phyloP scores from a whole-genome alignment of 176 grass and related monocot species.

The Leersia perrieri region DNA sequence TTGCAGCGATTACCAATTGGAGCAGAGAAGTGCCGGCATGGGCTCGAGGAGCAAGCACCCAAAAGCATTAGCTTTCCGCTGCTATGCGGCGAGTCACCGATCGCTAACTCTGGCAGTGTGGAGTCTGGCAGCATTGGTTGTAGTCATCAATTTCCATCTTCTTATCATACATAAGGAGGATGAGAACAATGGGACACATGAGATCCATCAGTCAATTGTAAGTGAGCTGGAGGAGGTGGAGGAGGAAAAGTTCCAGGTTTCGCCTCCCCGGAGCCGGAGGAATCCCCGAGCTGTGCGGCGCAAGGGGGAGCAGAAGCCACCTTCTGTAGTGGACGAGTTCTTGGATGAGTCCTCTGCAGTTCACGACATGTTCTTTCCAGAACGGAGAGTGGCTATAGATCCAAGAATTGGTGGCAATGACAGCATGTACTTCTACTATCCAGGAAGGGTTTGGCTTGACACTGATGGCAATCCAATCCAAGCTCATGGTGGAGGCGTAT shows the following conservation, averaged over 20 bases:
- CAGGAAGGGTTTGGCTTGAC: conserved; percentile 84
- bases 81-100: conserved; percentile 44
- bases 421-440: conserved; percentile 57
- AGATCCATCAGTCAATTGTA: conserved; percentile 28
- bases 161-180: conserved; percentile 41
- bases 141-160: conserved; percentile 68
- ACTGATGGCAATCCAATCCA: conserved; percentile 91
- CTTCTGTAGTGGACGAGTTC: conserved; percentile 84
- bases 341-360: conserved; percentile 82
- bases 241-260: conserved; percentile 63
- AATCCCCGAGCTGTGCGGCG: conserved; percentile 83
- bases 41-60: conserved; percentile 60
- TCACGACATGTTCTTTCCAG: conserved; percentile 85
- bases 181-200: neutral
- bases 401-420: conserved; percentile 56
- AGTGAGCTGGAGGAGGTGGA: conserved; percentile 75
- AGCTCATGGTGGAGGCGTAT: conserved; percentile 86
- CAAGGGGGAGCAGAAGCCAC: conserved; percentile 68
- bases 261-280: conserved; percentile 58
- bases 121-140: conserved; percentile 51
- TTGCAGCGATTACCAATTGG: conserved; percentile 45
- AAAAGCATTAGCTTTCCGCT: conserved; percentile 57
- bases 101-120: conserved; percentile 48
- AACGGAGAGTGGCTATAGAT: conserved; percentile 40
- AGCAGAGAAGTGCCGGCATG: conserved; percentile 53